These are phyloP conservation scores for Fusarium humuli DNA, from an alignment of 2,329 filamentous ascomycete species.

Conservation along the genomic window DNA sequence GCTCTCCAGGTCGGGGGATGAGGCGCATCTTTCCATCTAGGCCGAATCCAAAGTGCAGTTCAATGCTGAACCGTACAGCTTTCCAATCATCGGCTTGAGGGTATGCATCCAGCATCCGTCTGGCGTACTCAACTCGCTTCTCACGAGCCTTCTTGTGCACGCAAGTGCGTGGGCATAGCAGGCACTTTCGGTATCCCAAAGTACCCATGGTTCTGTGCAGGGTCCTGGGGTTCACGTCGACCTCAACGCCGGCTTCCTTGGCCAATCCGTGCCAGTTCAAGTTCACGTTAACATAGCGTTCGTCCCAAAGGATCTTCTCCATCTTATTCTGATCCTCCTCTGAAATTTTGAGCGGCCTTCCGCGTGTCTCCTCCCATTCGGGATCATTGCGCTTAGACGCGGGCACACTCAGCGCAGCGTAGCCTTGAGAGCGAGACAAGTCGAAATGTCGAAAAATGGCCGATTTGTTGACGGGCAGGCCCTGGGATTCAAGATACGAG, in stretches of 20 bases:
- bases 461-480: slow-evolving; percentile 54
- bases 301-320: slow-evolving; percentile 54
- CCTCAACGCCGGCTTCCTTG: slow-evolving; percentile 50
- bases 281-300: slow-evolving; percentile 47
- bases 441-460: slow-evolving; percentile 56
- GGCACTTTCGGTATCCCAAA: slow-evolving; percentile 51
- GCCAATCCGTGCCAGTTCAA: slow-evolving; percentile 53
- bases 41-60: slow-evolving; percentile 55
- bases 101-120: slow-evolving; percentile 50
- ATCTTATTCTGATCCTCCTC: slow-evolving; percentile 53
- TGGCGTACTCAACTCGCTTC: slow-evolving; percentile 51
- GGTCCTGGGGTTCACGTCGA: slow-evolving; percentile 51
- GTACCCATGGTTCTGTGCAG: slow-evolving; percentile 55
- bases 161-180: slow-evolving; percentile 48
- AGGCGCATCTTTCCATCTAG: slow-evolving; percentile 53
- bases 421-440: slow-evolving; percentile 54
- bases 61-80: slow-evolving; percentile 51
- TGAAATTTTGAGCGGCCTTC: slow-evolving; percentile 51
- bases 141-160: slow-evolving; percentile 50
- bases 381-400: slow-evolving; percentile 52
- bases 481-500: slow-evolving; percentile 55
- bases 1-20: slow-evolving; percentile 52
- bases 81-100: slow-evolving; percentile 51
- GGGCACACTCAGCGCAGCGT: slow-evolving; percentile 51
- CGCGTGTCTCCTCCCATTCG: slow-evolving; percentile 55